Base-by-base conservation (phyloP, 805 yeast species). In the Jamesozyma lodderae region DNA sequence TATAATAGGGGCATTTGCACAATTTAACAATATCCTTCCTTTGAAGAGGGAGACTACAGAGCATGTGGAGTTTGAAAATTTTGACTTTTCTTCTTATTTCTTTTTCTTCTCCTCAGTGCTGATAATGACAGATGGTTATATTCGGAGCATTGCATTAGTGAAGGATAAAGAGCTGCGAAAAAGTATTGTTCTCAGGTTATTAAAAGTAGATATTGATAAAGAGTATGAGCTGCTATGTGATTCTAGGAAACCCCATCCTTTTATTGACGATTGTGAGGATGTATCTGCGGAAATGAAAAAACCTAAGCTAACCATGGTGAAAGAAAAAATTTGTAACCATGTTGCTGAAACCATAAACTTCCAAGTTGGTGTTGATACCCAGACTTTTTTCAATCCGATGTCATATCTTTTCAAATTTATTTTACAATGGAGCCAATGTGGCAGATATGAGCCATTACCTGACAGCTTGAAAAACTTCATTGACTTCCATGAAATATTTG, bases 61-160 rank as follows among this genome's bases (percentile, higher is more conserved):
- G 42, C 98, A 90, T 57, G 87, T 90, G 8, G 96, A 88, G 54
- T 92, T 82, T 55, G 98, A 90, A 54, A 79, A 78, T 32, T 84
- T 83, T 23, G 90, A 84, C 36, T 92, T 88, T 68, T 57, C 64
- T 15, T 49, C 60, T 4, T 58, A 45, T 41, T 58, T 47, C 35
- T 55, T 52, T 36, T 53, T 50, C 40, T 57, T 57, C 31, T 51
- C 60, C 2, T 55, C 62, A 3, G 45, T 58, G 22, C 35, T 57
- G 14, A 49, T 55, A 9, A 49, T 58, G 55, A 43, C 54, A 9
- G 63, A 58, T 44, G 55, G 59, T 8, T 58, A 52, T 36, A 38
- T 53, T 9, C 46, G 62, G 22, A 51, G 58, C 31, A 44, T 58
- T 14, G 45, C 61, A 3, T 37, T 51, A 11, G 29, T 57, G 2